Base-by-base conservation (phyloP, 2,329 filamentous ascomycete genomes). In the Epichloe gansuensis region DNA sequence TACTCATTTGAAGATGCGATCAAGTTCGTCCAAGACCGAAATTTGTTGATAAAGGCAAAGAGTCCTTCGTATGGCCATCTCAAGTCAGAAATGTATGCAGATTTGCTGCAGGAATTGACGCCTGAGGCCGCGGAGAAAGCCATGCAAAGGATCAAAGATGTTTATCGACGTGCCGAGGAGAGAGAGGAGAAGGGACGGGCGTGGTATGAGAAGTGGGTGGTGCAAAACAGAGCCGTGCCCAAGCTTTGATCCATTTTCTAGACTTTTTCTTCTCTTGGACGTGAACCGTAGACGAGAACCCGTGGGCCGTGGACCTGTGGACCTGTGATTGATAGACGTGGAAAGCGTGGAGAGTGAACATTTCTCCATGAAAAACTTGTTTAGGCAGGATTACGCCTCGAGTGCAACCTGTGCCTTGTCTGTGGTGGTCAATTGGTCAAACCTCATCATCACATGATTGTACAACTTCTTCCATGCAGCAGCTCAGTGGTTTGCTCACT, bases 41-140 rank as follows among this genome's bases (percentile, higher is more conserved):
- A 76, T 46, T 66, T 93, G 55, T 68, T 76, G 7, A 70, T 72
- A 35, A 88, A 86, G 72, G 77, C 76, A 0, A 75, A 77, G 58
- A 79, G 76, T 38, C 81, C 80, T 8, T 78, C 86, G 25, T 91
- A 89, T 64, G 83, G 83, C 3, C 62, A 75, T 51, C 68, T 91
- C 63, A 91, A 89, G 74, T 71, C 75, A 55, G 86, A 91, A 69
- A 85, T 91, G 80, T 89, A 83, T 66, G 73, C 80, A n/a, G 80
- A 86, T 63, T 77, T 79, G 4, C 64, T 89, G 34, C 75, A 66
- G 13, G 71, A 81, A 59, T 64, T 90, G 57, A 77, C 76, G 54
- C 72, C 75, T 55, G 75, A 81, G 61, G 70, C 70, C 59, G 68
- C 74, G 51, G 75, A 74, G 59, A 70, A 71, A 46, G 67, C 66